A percentile compares a stretch with the other conserved stretches of the same genome.
Conservation (phyloP, 2,329 filamentous ascomycete species). For the Keithomyces neogunnii region DNA sequence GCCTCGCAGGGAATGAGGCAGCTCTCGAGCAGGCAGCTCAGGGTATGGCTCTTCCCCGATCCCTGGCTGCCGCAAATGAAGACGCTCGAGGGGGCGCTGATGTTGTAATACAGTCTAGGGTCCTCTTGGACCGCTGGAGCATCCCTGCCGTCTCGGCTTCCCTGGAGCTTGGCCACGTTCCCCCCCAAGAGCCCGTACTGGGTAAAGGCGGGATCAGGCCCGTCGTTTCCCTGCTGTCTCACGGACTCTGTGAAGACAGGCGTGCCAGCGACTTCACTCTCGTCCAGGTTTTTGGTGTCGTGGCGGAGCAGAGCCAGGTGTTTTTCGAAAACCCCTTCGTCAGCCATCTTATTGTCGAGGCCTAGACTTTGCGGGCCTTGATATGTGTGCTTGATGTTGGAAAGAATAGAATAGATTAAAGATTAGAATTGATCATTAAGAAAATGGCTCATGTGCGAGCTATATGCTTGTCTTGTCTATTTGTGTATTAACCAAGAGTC, state of each 20-base stretch:
- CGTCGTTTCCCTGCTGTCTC: background rate
- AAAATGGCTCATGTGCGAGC: too few relatives aligned
- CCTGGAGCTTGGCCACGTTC: slow-evolving; percentile 2
- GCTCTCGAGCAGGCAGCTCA: slow-evolving; percentile 49
- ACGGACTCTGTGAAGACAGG: slow-evolving; percentile 14
- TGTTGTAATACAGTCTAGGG: slow-evolving; percentile 34
- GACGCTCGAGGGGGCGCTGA: slow-evolving; percentile 43
- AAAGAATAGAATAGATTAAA: too few relatives aligned
- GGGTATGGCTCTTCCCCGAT: slow-evolving; percentile 54
- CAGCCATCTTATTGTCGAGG: background rate
- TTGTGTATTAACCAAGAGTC: too few relatives aligned
- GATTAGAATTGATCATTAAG: too few relatives aligned
- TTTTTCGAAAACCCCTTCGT: background rate
- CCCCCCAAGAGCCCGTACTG: slow-evolving; percentile 15
- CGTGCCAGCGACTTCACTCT: slow-evolving; percentile 7
- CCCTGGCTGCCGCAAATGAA: slow-evolving; percentile 60
- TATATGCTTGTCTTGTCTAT: too few relatives aligned
- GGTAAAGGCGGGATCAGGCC: background rate
- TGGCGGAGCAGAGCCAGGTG: slow-evolving; percentile 1
- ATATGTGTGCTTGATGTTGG: background rate
- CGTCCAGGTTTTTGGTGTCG: slow-evolving; percentile 1
- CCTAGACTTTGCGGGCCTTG: background rate
- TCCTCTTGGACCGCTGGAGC: slow-evolving; percentile 6
- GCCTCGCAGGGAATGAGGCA: slow-evolving; percentile 39
- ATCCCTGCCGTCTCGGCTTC: too few relatives aligned